These are phyloP conservation scores for Cryptococcus wingfieldii DNA, from an alignment of 1,284 basidiomycete genomes.

Conservation along the genomic window DNA sequence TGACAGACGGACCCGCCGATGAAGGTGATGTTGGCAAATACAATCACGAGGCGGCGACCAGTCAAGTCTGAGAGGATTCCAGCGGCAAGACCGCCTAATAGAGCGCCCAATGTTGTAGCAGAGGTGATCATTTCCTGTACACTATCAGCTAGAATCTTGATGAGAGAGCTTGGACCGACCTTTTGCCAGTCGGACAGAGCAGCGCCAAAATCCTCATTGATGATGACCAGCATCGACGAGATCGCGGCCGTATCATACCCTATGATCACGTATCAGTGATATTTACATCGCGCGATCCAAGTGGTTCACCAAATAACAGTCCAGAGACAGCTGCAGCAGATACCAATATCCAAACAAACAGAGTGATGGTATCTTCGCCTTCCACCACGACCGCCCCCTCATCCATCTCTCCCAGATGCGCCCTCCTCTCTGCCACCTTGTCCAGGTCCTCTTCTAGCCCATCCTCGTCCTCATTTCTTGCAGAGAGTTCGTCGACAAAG, in stretches of 20 bases:
- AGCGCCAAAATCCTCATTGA: conserved; percentile 63
- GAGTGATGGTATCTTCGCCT: conserved; percentile 27
- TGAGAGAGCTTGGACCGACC: conserved; percentile 40
- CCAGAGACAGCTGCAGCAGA: conserved; percentile 58
- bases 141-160: not conserved
- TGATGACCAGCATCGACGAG: conserved; percentile 60
- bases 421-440: not conserved
- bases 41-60: conserved; percentile 65
- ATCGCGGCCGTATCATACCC: conserved; percentile 78
- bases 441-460: not conserved
- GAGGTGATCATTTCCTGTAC: conserved; percentile 72
- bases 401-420: conserved; percentile 13
- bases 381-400: conserved; percentile 23
- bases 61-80: conserved; percentile 68
- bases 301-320: conserved; percentile 62
- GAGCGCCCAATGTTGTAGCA: conserved; percentile 71
- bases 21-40: conserved; percentile 68
- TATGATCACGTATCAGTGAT: conserved; percentile 28
- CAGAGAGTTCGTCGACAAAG: not conserved
- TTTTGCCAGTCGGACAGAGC: conserved; percentile 63
- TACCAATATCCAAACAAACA: conserved; percentile 35
- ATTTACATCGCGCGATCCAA: conserved; percentile 5
- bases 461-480: too few species aligned
- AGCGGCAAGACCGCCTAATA: conserved; percentile 66
- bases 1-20: conserved; percentile 64